Evolutionary conservation across 768 basidiomycete genomes (phyloP).

Genomic region (Strobilomyces confusus): DNA sequence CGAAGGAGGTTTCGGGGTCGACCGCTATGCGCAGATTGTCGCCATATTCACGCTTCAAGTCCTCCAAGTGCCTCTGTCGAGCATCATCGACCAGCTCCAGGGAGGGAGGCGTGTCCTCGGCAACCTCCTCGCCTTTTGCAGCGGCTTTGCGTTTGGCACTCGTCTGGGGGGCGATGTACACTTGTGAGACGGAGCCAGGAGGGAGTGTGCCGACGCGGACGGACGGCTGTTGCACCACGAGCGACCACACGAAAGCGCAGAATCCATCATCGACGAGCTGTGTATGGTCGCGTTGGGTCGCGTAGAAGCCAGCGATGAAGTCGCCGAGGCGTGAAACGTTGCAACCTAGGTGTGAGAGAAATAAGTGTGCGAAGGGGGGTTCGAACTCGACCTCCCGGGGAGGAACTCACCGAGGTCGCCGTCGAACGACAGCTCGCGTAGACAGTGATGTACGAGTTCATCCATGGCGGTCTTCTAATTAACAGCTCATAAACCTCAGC

Average conservation of each 20-base stretch:
- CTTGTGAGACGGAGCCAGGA: slow-evolving; percentile 54
- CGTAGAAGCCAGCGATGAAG: slow-evolving; percentile 67
- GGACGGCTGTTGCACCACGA: slow-evolving; percentile 70
- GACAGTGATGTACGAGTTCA: slow-evolving; percentile 77
- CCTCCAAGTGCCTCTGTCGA: slow-evolving; percentile 48
- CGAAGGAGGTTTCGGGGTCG: slow-evolving; percentile 68
- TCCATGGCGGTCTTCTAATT: slow-evolving; percentile 45
- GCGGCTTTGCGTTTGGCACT: slow-evolving; percentile 65
- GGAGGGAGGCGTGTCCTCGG: slow-evolving; percentile 40
- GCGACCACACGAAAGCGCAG: slow-evolving; percentile 77
- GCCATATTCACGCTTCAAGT: slow-evolving; percentile 56
- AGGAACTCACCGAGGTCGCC: slow-evolving; percentile 76
- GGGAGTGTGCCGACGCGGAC: slow-evolving; percentile 74
- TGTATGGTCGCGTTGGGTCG: slow-evolving; percentile 30
- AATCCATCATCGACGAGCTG: slow-evolving; percentile 75
- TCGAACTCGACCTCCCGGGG: slow-evolving; percentile 39
- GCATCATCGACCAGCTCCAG: slow-evolving; percentile 57
- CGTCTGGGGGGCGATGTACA: slow-evolving; percentile 74
- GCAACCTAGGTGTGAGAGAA: slow-evolving; percentile 51
- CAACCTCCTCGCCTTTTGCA: slow-evolving; percentile 47
- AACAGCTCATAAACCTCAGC: not conserved
- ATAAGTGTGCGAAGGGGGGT: slow-evolving; percentile 33
- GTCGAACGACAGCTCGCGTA: slow-evolving; percentile 86
- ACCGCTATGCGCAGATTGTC: slow-evolving; percentile 68
- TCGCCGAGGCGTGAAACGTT: slow-evolving; percentile 66